Percentiles rank a stretch among this genome's conserved stretches.
These are phyloP conservation scores for Podospora didyma DNA, from an alignment of 495 filamentous ascomycete genomes.

Conservation along the genomic window DNA sequence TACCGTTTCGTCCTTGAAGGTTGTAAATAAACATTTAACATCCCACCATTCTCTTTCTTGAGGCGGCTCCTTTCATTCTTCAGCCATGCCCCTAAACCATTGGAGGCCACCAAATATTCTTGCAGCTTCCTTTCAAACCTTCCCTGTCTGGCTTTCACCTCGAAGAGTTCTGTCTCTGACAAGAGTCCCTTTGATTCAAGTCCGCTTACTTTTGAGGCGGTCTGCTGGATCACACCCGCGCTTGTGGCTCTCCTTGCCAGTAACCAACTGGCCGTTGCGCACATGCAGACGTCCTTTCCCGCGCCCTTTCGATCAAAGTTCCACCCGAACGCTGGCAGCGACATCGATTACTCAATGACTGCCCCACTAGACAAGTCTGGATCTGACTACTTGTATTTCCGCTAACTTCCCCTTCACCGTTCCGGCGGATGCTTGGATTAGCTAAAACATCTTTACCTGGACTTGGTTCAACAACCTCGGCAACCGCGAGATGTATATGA, in stretches of 20 bases:
- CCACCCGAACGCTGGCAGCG: slow-evolving; percentile 45
- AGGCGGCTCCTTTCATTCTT: no score
- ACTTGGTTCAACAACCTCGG: slow-evolving; percentile 61
- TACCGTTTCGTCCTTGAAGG: no score
- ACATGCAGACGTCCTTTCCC: slow-evolving; percentile 58
- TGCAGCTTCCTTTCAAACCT: no score
- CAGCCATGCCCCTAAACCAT: no score
- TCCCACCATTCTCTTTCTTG: no score
- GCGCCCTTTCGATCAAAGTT: slow-evolving; percentile 48
- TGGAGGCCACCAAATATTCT: no score
- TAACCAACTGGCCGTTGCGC: slow-evolving; percentile 43
- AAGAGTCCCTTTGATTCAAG: no score
- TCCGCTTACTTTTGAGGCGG: no score
- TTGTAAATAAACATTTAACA: no score
- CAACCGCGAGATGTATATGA: slow-evolving; percentile 68
- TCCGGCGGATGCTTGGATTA: slow-evolving; percentile 55
- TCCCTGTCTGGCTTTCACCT: no score
- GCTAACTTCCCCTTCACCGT: slow-evolving; percentile 58
- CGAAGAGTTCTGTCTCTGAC: no score
- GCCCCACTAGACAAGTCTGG: slow-evolving; percentile 47
- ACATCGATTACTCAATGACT: slow-evolving; percentile 56
- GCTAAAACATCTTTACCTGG: slow-evolving; percentile 62
- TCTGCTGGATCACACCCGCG: no score
- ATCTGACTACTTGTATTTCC: slow-evolving; percentile 54
- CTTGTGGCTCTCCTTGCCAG: slow-evolving; percentile 23